These are phyloP conservation scores for Talaromyces sp. DNA, from an alignment of 2,329 filamentous ascomycete genomes.

Conservation along the genomic window DNA sequence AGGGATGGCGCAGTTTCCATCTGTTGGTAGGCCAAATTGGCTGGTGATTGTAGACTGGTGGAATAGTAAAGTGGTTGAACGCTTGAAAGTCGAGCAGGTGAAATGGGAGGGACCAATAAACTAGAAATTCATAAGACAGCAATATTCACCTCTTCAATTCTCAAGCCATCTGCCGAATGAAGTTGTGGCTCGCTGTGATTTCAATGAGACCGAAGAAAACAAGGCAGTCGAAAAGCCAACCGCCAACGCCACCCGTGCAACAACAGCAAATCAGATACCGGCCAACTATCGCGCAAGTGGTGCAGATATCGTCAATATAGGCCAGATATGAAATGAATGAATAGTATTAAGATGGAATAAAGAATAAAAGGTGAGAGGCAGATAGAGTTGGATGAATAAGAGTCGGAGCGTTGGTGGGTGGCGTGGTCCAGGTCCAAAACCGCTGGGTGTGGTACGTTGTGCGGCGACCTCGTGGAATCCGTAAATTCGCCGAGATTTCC, in stretches of 20 bases:
- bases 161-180: conserved; percentile 9
- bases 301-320: neutral
- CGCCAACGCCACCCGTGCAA: neutral
- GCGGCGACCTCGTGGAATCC: conserved; percentile 7
- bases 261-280: neutral
- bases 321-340: neutral
- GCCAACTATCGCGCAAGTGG: neutral
- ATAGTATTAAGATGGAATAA: neutral
- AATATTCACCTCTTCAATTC: neutral
- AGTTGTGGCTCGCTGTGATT: neutral
- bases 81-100: neutral
- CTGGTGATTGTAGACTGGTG: neutral
- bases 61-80: neutral
- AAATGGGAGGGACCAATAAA: neutral
- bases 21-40: conserved; percentile 21
- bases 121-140: neutral
- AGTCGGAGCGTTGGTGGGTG: conserved; percentile 8
- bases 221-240: neutral
- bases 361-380: neutral
- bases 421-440: conserved; percentile 8
- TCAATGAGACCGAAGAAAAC: neutral
- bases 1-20: conserved; percentile 39
- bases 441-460: conserved; percentile 2
- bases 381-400: neutral
- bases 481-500: neutral